Evolutionary conservation across 768 basidiomycete species (phyloP).

Genomic region (Hemileccinum rubropunctum): DNA sequence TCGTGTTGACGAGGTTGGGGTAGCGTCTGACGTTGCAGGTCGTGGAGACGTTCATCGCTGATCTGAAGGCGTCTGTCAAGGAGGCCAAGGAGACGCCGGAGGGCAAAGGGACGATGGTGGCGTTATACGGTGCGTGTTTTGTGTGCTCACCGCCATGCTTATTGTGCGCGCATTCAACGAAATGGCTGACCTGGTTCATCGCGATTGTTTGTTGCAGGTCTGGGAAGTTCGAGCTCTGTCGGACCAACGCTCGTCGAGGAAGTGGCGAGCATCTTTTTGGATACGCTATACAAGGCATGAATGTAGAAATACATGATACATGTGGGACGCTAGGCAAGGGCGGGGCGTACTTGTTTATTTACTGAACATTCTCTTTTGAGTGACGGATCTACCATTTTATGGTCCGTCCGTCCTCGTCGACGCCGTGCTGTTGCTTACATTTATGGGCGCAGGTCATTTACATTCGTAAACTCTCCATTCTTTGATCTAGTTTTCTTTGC

Average conservation of each 20-base stretch:
- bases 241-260: constrained; percentile 79
- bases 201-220: constrained; percentile 47
- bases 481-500: no score
- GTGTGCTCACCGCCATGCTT: no score
- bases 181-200: not conserved
- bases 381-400: no score
- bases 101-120: constrained; percentile 86
- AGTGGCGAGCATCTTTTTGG: constrained; percentile 77
- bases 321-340: no score
- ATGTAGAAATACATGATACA: no score
- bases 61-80: constrained; percentile 74
- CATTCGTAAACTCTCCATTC: no score
- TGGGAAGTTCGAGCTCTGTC: constrained; percentile 78
- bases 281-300: constrained; percentile 77
- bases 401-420: no score
- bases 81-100: constrained; percentile 62
- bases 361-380: no score
- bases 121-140: constrained; percentile 70
- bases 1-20: not conserved
- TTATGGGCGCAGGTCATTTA: no score
- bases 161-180: no score
- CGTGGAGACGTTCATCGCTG: constrained; percentile 77
- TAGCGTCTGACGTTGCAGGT: constrained; percentile 77
- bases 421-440: no score
- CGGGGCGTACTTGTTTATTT: no score